These are phyloP conservation scores for Grosmannia serpens DNA, from an alignment of 2,329 filamentous ascomycete species.

Conservation along the genomic window DNA sequence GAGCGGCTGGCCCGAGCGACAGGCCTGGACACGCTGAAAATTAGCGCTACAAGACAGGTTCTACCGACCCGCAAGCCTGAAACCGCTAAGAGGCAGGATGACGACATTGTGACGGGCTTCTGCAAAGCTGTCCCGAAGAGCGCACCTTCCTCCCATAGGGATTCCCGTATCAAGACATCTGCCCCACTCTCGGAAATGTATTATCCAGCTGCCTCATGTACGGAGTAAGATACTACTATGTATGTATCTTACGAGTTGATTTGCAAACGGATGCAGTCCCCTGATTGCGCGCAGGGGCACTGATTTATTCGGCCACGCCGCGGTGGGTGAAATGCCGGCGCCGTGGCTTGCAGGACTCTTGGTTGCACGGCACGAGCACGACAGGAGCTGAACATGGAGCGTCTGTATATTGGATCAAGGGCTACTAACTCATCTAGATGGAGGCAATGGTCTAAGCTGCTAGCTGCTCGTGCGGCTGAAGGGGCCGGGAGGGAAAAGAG, in stretches of 20 bases:
- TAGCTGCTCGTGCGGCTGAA: too few relatives aligned
- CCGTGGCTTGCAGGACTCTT: background rate
- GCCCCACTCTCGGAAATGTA: too few relatives aligned
- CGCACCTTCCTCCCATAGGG: too few relatives aligned
- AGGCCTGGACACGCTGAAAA: background rate
- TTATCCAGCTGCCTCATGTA: background rate
- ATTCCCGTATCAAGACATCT: too few relatives aligned
- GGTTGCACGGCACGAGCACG: background rate
- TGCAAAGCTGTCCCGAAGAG: too few relatives aligned
- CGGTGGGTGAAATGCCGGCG: background rate
- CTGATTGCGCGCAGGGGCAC: too few relatives aligned
- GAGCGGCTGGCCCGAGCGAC: too few relatives aligned
- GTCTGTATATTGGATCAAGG: background rate
- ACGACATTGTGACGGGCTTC: slow-evolving; percentile 1
- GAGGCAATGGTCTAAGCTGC: too few relatives aligned
- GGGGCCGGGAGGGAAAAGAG: background rate
- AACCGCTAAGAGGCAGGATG: slow-evolving; percentile 1
- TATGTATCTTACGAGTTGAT: too few relatives aligned
- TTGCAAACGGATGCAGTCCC: too few relatives aligned
- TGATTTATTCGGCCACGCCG: background rate
- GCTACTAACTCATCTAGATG: too few relatives aligned
- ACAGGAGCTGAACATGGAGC: background rate
- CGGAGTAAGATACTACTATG: background rate
- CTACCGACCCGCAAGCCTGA: background rate
- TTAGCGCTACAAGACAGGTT: background rate